Base-by-base conservation (phyloP, 768 basidiomycete species). In the Boletus reticuloceps region DNA sequence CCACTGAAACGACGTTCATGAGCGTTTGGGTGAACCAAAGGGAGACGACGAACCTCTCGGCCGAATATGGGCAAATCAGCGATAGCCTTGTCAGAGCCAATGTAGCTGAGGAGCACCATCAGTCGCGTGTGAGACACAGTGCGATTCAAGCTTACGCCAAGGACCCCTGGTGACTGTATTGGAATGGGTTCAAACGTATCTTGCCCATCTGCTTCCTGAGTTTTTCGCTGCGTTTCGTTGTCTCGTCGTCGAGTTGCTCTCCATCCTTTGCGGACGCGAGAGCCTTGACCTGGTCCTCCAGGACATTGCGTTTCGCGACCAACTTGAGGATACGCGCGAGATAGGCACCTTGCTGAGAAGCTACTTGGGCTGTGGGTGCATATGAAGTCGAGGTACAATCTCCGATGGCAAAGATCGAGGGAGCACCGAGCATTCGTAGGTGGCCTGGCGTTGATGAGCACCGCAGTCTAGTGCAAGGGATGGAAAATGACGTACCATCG, bases 341-440 rank as follows among this genome's bases (percentile, higher is more conserved):
- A 77, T 96, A 99, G 17, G 83, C 82, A 36, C 97, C 97, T 72
- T 98, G 88, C 69, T 99, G 97, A 34, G 86, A 82, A 3, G 97
- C 97, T 38, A 94, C 97, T 72, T 98, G 97, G 1, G 97, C 97
- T 12, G 97, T 99, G 2, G 97, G 95, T 1, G 97, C 95, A 69
- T 98, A 98, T 41, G 85, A 81, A 1, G 93, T 89, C 22, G 94
- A 86, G 1, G 95, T 94, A 74, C 94, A 97, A 74, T 98, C 96
- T 19, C 96, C 96, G 58, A 98, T 76, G 27, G 97, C 93, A 69
- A 90, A 99, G 64, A 98, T 83, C 53, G 74, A 75, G 42, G 89
- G 79, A 5, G 89, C 80, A 49, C 96, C 95, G 36, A 80, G 75
- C 79, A 98, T 84, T 41, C 82, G 80, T 50, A 98, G 81, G 72